Conservation (phyloP, 768 basidiomycete species). For the Trametes meyenii region DNA sequence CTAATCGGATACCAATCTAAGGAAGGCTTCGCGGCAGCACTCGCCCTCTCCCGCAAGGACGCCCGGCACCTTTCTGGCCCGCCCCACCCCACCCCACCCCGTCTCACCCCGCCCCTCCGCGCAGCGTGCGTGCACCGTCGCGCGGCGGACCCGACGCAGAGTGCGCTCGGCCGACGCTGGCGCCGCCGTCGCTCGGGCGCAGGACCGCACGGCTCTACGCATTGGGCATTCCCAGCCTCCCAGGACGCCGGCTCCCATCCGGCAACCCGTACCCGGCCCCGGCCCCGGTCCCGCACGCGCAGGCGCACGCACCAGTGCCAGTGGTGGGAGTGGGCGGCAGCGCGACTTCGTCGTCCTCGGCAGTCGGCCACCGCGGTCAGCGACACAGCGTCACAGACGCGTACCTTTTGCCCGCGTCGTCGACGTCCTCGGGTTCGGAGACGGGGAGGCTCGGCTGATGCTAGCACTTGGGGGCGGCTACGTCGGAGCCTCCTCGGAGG, state of each 20-base stretch:
- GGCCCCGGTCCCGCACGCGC: not conserved
- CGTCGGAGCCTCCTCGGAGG: too few relatives aligned
- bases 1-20: conserved; percentile 11
- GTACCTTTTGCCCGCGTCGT: too few relatives aligned
- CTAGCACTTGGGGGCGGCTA: too few relatives aligned
- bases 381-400: too few relatives aligned
- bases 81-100: not conserved
- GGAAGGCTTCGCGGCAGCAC: not conserved
- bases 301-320: too few relatives aligned
- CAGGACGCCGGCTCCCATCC: not conserved
- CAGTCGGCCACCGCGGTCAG: too few relatives aligned
- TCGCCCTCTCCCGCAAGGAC: not conserved
- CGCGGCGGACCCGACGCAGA: not conserved
- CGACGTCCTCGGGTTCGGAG: too few relatives aligned
- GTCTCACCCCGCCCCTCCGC: not conserved
- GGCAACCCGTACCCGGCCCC: not conserved
- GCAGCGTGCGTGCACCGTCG: not conserved
- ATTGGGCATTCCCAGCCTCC: not conserved
- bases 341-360: too few relatives aligned
- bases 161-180: not conserved
- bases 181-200: not conserved
- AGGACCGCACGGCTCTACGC: not conserved
- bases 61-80: not conserved
- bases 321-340: too few relatives aligned
- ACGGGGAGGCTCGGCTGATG: too few relatives aligned